These are phyloP conservation scores for Penicillium griseofulvum DNA, from an alignment of 2,329 filamentous ascomycete genomes.

Conservation along the genomic window DNA sequence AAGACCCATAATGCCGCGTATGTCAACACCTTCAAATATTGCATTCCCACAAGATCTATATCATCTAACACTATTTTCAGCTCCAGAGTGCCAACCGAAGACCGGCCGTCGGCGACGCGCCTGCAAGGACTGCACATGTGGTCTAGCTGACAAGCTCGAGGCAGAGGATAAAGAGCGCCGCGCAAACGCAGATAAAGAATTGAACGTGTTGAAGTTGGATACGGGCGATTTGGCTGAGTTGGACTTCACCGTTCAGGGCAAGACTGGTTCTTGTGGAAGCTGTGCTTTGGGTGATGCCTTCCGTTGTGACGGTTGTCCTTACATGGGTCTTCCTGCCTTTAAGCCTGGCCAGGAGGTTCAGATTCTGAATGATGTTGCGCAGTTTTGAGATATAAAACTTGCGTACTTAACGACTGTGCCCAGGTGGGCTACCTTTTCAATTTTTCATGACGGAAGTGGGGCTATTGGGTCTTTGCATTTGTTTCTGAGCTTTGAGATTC, in stretches of 20 bases:
- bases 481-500: background rate
- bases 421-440: background rate
- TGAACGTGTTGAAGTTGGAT: slow-evolving; percentile 61
- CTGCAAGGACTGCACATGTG: slow-evolving; percentile 98
- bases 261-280: slow-evolving; percentile 91
- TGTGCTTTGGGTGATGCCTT: slow-evolving; percentile 92
- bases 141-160: slow-evolving; percentile 78
- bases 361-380: slow-evolving; percentile 79
- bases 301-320: slow-evolving; percentile 72
- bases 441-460: slow-evolving; percentile 3
- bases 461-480: background rate
- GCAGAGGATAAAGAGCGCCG: slow-evolving; percentile 76
- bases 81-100: slow-evolving; percentile 82
- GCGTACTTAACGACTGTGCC: background rate
- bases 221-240: slow-evolving; percentile 75
- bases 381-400: slow-evolving; percentile 55
- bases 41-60: background rate
- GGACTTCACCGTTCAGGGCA: slow-evolving; percentile 97
- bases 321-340: slow-evolving; percentile 90
- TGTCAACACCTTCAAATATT: slow-evolving; percentile 38
- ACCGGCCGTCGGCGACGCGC: slow-evolving; percentile 76
- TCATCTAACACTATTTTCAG: slow-evolving; percentile 43
- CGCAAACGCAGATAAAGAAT: slow-evolving; percentile 58
- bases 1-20: slow-evolving; percentile 75
- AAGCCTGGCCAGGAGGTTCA: slow-evolving; percentile 94